A percentile compares a stretch with the other conserved stretches of the same genome.
Evolutionary conservation across 768 basidiomycete genomes (phyloP).

Genomic region (Nevesoporus exiguus): DNA sequence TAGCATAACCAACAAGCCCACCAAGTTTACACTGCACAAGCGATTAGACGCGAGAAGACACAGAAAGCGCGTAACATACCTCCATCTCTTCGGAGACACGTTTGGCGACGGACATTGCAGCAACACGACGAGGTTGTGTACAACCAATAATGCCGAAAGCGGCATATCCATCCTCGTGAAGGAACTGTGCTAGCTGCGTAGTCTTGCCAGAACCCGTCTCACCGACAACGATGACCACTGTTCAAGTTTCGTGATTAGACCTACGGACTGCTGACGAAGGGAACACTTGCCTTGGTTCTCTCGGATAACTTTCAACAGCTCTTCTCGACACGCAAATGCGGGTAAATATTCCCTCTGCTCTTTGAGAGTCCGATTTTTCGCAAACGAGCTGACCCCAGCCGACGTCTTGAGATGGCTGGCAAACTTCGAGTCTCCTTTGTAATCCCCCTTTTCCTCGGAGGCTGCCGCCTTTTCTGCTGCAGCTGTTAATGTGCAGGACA

Average conservation of each 20-base stretch:
- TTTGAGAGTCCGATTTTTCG: constrained; percentile 78
- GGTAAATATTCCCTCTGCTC: constrained; percentile 97
- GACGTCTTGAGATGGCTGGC: constrained; percentile 87
- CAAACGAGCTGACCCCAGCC: constrained; percentile 76
- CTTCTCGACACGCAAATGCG: constrained; percentile 95
- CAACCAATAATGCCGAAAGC: constrained; percentile 88
- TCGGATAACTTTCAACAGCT: constrained; percentile 79
- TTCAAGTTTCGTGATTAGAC: neutral
- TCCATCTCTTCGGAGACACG: constrained; percentile 99
- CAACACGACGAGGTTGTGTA: constrained; percentile 97
- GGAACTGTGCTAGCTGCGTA: constrained; percentile 90
- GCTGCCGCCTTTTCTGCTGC: constrained; percentile 47
- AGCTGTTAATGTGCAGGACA: constrained; percentile 42
- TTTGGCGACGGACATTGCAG: constrained; percentile 99
- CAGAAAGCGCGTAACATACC: constrained; percentile 41
- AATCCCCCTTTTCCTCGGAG: constrained; percentile 57
- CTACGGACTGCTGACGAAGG: too few species aligned
- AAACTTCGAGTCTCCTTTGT: constrained; percentile 95
- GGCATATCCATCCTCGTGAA: constrained; percentile 97
- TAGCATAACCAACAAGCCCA: constrained; percentile 89
- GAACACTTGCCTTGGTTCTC: constrained; percentile 83
- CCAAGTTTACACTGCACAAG: constrained; percentile 77
- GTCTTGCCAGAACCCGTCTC: constrained; percentile 99
- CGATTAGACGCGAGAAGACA: constrained; percentile 2
- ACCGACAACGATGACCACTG: constrained; percentile 94